Base-by-base conservation (phyloP, 805 yeast species). In the Metschnikowia reukaufii region DNA sequence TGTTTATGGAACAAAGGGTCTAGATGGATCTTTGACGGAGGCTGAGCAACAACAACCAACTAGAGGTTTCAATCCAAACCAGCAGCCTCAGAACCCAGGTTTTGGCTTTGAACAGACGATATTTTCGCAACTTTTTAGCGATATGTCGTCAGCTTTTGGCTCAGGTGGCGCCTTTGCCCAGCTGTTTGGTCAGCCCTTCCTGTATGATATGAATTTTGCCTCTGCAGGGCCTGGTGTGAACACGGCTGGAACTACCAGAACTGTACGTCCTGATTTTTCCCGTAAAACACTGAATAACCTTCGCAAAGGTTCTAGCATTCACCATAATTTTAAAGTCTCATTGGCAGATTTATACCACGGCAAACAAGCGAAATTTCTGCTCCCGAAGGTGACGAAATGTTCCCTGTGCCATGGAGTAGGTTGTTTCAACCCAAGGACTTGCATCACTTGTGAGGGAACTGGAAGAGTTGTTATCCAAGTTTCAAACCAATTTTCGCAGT, bases 271-370 rank as follows among this genome's bases (percentile, higher is more conserved):
- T 8, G 56, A 40, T 15, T 44, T 45, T 2, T 52, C 48, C 3
- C 30, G 32, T 2, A 36, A 29, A 19, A 45, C 37, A 6, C 33
- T 7, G 23, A n/a, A 7, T 16, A 27, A 16, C 15, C 36, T 30
- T 30, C 42, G 35, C 13, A 54, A 47, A n/a, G 57, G 59, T 17
- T 25, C 47, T 6, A 79, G 82, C 51, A 84, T 84, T 42, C 72
- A 67, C 47, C 88, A 84, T 59, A 70, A 73, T 6, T 68, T 82
- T 40, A 66, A 68, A 21, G 79, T 83, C 36, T 59, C 81, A 0
- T 62, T 84, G 40, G 73, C 68, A 5, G 88, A 84, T 44, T 66
- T 83, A 49, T 83, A 79, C 56, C 65, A 59, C 31, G 90, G 91
- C 2, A 82, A 80, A 55, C 65, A 65, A 1, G 63, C 79, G 27